Conservation (phyloP, 345 rosid genomes). For the Theobroma cacao region DNA sequence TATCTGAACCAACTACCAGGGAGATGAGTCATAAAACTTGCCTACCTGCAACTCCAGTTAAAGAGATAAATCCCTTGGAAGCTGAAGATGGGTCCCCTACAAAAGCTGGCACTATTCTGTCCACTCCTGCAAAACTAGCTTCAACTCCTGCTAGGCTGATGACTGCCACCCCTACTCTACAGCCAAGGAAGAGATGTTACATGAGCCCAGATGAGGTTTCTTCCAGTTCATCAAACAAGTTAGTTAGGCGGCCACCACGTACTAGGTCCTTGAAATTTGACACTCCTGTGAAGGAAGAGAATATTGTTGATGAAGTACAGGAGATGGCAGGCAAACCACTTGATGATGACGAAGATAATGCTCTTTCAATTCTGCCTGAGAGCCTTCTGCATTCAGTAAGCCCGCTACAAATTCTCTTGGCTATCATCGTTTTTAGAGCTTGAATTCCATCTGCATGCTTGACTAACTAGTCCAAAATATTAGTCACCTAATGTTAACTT, state of each 20-base stretch:
- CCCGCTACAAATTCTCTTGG: neutral
- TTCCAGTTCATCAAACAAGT: constrained; percentile 40
- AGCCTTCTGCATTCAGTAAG: constrained; percentile 65
- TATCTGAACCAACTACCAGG: constrained; percentile 12
- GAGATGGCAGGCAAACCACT: constrained; percentile 22
- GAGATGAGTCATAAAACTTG: neutral
- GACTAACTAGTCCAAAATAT: neutral
- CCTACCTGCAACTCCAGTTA: constrained; percentile 41
- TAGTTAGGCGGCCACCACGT: constrained; percentile 55
- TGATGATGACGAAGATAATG: constrained; percentile 34
- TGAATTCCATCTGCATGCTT: constrained; percentile 4
- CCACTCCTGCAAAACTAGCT: constrained; percentile 67
- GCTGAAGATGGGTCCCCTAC: constrained; percentile 19
- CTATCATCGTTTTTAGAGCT: neutral
- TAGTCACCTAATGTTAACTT: neutral
- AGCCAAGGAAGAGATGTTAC: constrained; percentile 46
- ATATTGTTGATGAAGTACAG: constrained; percentile 21
- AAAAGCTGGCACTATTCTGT: constrained; percentile 23
- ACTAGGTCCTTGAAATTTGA: constrained; percentile 68
- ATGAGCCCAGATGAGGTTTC: constrained; percentile 54
- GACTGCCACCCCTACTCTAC: constrained; percentile 44
- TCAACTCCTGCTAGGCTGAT: constrained; percentile 51
- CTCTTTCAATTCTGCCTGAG: constrained; percentile 49
- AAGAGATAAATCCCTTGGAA: constrained; percentile 19
- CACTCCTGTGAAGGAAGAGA: constrained; percentile 30